These are phyloP conservation scores for Bryum argenteum DNA, from an alignment of 225 moss, liverwort and hornwort species.

Conservation along the genomic window DNA sequence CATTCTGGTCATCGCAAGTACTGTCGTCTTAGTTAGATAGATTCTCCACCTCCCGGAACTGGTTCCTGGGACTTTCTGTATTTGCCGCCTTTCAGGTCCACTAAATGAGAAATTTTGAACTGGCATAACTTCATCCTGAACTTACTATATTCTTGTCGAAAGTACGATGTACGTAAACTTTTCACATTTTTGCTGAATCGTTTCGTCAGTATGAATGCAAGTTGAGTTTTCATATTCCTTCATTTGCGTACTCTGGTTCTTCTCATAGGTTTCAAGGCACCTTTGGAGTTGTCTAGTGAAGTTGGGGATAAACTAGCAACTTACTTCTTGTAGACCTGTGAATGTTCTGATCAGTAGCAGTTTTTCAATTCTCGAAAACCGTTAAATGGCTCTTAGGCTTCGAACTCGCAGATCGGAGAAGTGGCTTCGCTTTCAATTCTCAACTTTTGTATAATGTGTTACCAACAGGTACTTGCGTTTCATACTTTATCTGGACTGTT, in stretches of 20 bases:
- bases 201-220: background rate
- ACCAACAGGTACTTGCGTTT: constrained; percentile 12
- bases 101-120: constrained; percentile 10
- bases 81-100: constrained; percentile 20
- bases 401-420: constrained; percentile 31
- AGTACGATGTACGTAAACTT: constrained; percentile 13
- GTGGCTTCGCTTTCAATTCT: constrained; percentile 29
- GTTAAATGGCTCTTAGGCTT: constrained; percentile 4
- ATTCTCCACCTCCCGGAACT: constrained; percentile 19
- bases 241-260: background rate
- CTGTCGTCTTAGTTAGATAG: constrained; percentile 23
- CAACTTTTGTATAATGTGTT: constrained; percentile 12
- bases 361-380: background rate
- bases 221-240: constrained; percentile 1
- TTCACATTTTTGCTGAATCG: constrained; percentile 2
- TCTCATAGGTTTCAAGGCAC: background rate
- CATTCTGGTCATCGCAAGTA: constrained; percentile 17
- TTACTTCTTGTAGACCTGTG: constrained; percentile 13
- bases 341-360: background rate
- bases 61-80: constrained; percentile 26
- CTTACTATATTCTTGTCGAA: constrained; percentile 8
- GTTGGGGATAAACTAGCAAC: background rate
- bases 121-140: constrained; percentile 16
- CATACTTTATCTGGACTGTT: constrained; percentile 5
- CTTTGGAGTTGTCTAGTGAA: constrained; percentile 8